Evolutionary conservation across 495 filamentous ascomycete genomes (phyloP), one percentile per base, ranked within the genome.

Genomic region (Talaromyces wortmannii): DNA sequence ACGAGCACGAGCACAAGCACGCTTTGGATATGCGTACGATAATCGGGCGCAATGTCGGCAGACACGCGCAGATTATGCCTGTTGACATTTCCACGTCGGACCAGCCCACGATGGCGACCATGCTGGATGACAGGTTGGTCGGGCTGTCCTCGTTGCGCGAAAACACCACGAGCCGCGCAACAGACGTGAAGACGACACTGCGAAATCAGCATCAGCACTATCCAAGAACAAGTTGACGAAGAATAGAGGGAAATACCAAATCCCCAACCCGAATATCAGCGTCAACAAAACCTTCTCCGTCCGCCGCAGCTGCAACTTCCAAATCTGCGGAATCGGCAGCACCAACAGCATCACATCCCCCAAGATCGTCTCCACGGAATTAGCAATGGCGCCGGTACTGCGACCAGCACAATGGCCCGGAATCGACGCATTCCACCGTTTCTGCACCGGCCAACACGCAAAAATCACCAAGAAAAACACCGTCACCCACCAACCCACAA

Each of bases 271-370:
- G 46, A 82, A 80, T 36, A 84, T 64, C 46, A 65, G 50, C 32
- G 76, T 69, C 6, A 83, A 67, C 13, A 71, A 74, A 16, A 74
- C 42, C 55, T 77, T 77, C 42, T 80, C 75, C 6, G 62, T 67
- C 0, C 56, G 55, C n/a, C 67, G 76, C 40, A 76, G 70, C 50
- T 74, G 67, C 48, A 78, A 63, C 0, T 60, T 54, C 53, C 65
- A 66, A 3, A 83, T 65, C 0, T 74, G 76, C 5, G 65, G 67
- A 31, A 82, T 58, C 6, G 80, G 81, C 1, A 83, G 71, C 2
- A 64, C 29, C 43, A 83, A 56, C 53, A 83, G 78, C 67, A 75
- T 74, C 32, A 79, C 62, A 57, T 83, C 81, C 12, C 73, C 69
- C 12, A 78, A 13, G 50, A 83, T 79, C 57, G 80, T 80, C 55